Evolutionary conservation across 2,329 filamentous ascomycete genomes (phyloP), one percentile per base, ranked within the genome.

Genomic region (Lasiodiplodia theobromae): DNA sequence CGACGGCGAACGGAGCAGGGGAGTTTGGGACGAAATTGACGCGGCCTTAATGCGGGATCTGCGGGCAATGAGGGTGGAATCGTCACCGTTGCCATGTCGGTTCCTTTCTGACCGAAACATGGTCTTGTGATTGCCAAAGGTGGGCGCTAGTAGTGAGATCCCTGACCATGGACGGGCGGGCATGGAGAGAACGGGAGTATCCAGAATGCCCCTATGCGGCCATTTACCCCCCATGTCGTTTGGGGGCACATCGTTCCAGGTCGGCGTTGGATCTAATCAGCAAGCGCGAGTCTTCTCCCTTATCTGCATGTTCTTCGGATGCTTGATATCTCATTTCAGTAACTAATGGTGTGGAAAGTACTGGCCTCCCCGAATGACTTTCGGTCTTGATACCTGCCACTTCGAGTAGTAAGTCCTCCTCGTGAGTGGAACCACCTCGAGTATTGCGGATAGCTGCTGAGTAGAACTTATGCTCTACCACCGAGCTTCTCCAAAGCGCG

Each of bases 401-500:
- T 62, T 37, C 16, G 11, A 34, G 16, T 12, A 10, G 40, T 49
- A 34, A 62, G 40, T 49, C 6, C 4, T 10, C 10, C 40, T 28
- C 21, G 21, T 31, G 58, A 7, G 11, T 37, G 40, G 28, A 14
- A 37, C 8, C 40, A 34, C 16, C n/a, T 34, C 38, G 40, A 44
- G 23, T 44, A 3, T 51, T 34, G 40, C 40, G 28, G 40, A 16
- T 21, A 49, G 34, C 23, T 49, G 34, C 37, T 34, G 49, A 68
- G 69, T 65, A 66, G 51, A 71, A 54, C 23, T 47, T 28, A 68
- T 78, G 72, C 96, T 88, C 95, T 90, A 63, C 94, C 93, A 16
- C 96, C 96, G 75, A 99, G 85, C 86, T 98, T 99, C 84, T 96
- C 93, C 77, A 99, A 82, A 70, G 92, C 90, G 69, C 91, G 87